These are phyloP conservation scores for Paxillus involutus DNA, from an alignment of 768 basidiomycete species.

Conservation along the genomic window DNA sequence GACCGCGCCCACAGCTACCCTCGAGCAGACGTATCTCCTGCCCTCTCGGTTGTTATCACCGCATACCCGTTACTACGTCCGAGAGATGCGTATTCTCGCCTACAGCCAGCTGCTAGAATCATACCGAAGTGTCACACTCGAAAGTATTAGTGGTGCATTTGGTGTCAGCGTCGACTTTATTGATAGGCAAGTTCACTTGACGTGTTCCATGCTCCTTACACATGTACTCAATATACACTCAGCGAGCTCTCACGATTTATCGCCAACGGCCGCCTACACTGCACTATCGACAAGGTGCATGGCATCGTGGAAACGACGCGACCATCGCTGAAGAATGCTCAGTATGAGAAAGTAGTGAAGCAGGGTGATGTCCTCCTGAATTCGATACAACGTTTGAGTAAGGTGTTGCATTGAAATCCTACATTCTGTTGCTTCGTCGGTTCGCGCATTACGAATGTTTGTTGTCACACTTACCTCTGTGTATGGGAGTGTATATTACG, in stretches of 20 bases:
- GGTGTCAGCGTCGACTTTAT: conserved; percentile 88
- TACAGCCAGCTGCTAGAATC: conserved; percentile 91
- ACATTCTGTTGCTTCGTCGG: neutral
- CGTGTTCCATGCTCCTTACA: neutral
- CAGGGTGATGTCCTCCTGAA: conserved; percentile 90
- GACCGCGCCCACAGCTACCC: conserved; percentile 54
- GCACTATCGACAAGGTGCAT: conserved; percentile 92
- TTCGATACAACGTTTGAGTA: conserved; percentile 84
- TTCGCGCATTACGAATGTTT: neutral
- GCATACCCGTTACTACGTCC: conserved; percentile 86
- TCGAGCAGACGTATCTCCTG: conserved; percentile 86
- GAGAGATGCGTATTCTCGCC: conserved; percentile 95
- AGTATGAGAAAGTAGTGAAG: conserved; percentile 91
- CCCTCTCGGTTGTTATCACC: conserved; percentile 83
- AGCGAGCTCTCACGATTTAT: conserved; percentile 95
- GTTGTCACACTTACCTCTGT: neutral
- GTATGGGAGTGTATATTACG: neutral
- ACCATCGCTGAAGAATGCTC: conserved; percentile 71
- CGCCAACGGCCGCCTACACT: conserved; percentile 79
- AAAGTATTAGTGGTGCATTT: conserved; percentile 82
- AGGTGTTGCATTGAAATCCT: conserved; percentile 65
- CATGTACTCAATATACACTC: conserved; percentile 3
- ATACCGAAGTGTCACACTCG: conserved; percentile 86
- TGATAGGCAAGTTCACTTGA: conserved; percentile 61
- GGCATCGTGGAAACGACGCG: conserved; percentile 92